Evolutionary conservation across 2,329 filamentous ascomycete species (phyloP), one percentile per base, ranked within the genome.

Genomic region (Decorospora gaudefroyi): DNA sequence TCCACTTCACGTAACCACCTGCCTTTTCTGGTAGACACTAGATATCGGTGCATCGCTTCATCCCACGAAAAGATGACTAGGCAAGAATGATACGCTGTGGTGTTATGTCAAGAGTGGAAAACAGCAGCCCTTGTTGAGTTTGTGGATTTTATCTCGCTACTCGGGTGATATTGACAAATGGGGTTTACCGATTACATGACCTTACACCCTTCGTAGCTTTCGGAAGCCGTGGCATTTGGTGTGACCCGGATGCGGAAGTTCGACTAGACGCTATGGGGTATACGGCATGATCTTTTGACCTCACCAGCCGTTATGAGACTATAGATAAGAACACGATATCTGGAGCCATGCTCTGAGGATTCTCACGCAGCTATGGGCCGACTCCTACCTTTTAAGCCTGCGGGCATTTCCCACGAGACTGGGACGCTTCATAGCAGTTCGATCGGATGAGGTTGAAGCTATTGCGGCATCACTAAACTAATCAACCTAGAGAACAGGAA

Each of bases 361-460:
- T n/a, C n/a, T n/a, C n/a, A n/a, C n/a, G n/a, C n/a, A n/a, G n/a
- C n/a, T n/a, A n/a, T n/a, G n/a, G n/a, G n/a, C n/a, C n/a, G n/a
- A n/a, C n/a, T n/a, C n/a, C n/a, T n/a, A n/a, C n/a, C n/a, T n/a
- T n/a, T n/a, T n/a, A 68, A 67, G 51, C 64, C 64, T 25, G 62
- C 61, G 2, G 49, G 64, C 18, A 66, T 64, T 11, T 60, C 62
- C 4, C 55, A 66, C 4, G 51, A 68, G 46, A 64, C 65, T 4
- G 62, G 61, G 6, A 65, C 67, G 46, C 37, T 67, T 13, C 64
- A 63, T 2, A 64, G 64, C 8, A 55, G 62, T 16, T 39, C 65
- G 41, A 53, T 67, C n/a, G n/a, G n/a, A n/a, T 9, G 62, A 67
- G 45, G 65, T 67, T 26, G 64, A 67, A 44, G 64, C 62, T 10